Percentiles rank a stretch among this genome's conserved stretches.
Conservation (phyloP, 1,284 basidiomycete genomes). For the Mycosarcoma maydis region DNA sequence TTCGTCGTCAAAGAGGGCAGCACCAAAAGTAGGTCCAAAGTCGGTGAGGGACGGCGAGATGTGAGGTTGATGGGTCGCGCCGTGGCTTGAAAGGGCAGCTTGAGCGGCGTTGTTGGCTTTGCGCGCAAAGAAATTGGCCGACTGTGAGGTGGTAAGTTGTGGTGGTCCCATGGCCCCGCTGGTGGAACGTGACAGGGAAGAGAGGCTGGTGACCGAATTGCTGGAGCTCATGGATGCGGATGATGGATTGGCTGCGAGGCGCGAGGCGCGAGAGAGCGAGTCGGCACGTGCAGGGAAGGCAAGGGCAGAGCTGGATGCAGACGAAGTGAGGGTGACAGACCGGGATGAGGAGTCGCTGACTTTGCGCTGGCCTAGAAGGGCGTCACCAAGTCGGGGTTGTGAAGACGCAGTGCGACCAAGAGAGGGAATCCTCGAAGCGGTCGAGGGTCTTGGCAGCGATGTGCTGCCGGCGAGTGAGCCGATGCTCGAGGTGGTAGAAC, state of each 20-base stretch:
- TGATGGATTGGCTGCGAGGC: slow-evolving; percentile 12
- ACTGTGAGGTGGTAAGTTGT: slow-evolving; percentile 22
- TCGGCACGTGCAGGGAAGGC: slow-evolving; percentile 37
- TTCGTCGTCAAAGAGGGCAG: slow-evolving; percentile 30
- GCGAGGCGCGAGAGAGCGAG: slow-evolving; percentile 23
- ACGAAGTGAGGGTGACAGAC: slow-evolving; percentile 19
- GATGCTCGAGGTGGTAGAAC: background rate
- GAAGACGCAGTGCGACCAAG: slow-evolving; percentile 28
- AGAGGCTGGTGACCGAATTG: slow-evolving; percentile 20
- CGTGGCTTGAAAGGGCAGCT: background rate
- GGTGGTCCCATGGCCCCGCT: slow-evolving; percentile 45
- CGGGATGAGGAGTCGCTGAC: slow-evolving; percentile 34
- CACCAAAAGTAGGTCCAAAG: slow-evolving; percentile 40
- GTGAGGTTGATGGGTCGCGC: slow-evolving; percentile 3
- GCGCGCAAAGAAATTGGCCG: slow-evolving; percentile 8
- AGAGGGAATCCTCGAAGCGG: slow-evolving; percentile 41
- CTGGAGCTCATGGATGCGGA: slow-evolving; percentile 19
- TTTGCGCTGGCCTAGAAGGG: slow-evolving; percentile 43
- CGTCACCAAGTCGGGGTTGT: slow-evolving; percentile 45
- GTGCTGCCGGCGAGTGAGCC: background rate
- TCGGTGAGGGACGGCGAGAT: slow-evolving; percentile 43
- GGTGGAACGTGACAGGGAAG: slow-evolving; percentile 31
- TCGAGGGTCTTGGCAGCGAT: slow-evolving; percentile 18
- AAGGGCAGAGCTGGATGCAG: slow-evolving; percentile 34
- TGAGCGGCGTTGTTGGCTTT: background rate